Evolutionary conservation across 2,329 filamentous ascomycete species (phyloP).

Genomic region (Arachnomyces sp.): DNA sequence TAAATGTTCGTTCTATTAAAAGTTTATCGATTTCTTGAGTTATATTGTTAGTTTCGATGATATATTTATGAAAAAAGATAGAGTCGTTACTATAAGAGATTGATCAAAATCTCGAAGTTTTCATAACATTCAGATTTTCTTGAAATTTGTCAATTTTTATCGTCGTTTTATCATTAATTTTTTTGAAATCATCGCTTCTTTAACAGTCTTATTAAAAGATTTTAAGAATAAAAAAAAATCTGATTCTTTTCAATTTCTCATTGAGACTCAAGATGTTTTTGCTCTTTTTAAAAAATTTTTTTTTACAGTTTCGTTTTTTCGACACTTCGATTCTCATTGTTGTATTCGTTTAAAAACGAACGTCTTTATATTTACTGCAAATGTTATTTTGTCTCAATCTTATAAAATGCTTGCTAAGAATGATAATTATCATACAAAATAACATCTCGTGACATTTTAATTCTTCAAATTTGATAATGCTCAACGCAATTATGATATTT

Average conservation of each 20-base stretch:
- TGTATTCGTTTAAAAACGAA: slow-evolving; percentile 17
- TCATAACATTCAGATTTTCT: too few species aligned
- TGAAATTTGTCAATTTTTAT: slow-evolving; percentile 30
- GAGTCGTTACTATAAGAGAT: slow-evolving; percentile 12
- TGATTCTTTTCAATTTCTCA: slow-evolving; percentile 3
- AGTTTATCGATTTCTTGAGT: slow-evolving; percentile 11
- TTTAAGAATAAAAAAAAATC: background rate
- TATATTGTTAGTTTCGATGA: slow-evolving; percentile 11
- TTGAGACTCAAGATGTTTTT: slow-evolving; percentile 10
- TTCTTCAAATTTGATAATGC: slow-evolving; percentile 19
- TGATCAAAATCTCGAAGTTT: slow-evolving; percentile 15
- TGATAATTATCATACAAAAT: too few species aligned
- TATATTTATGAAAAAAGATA: slow-evolving; percentile 13
- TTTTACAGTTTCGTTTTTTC: slow-evolving; percentile 11
- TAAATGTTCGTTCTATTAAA: slow-evolving; percentile 11
- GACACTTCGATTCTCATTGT: slow-evolving; percentile 12
- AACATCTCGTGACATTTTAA: slow-evolving; percentile 14
- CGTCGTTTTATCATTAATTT: slow-evolving; percentile 21
- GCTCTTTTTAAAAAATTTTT: slow-evolving; percentile 12
- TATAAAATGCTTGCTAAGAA: too few species aligned
- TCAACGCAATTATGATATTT: slow-evolving; percentile 22
- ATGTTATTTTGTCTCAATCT: slow-evolving; percentile 14
- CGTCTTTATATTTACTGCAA: slow-evolving; percentile 12
- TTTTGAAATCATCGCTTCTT: slow-evolving; percentile 10
- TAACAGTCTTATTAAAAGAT: slow-evolving; percentile 12